A percentile compares a stretch with the other conserved stretches of the same genome.
These are phyloP conservation scores for Crassisporium funariophilum DNA, from an alignment of 768 basidiomycete species.

Conservation along the genomic window DNA sequence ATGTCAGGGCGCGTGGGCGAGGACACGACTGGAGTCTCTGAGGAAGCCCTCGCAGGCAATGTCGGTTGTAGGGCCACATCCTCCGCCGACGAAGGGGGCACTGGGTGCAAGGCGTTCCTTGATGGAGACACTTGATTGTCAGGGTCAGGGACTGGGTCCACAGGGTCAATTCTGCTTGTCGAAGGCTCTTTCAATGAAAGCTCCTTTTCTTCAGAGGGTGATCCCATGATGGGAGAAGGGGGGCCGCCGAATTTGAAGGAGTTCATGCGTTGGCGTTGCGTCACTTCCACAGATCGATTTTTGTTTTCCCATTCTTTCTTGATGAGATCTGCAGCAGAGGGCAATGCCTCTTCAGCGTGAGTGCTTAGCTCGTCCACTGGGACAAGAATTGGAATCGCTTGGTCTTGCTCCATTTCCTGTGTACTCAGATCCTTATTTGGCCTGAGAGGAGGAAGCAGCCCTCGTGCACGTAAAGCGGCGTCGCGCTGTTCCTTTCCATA, in stretches of 20 bases:
- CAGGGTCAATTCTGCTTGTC: too few species aligned
- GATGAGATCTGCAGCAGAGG: constrained; percentile 51
- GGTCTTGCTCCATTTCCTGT: constrained; percentile 40
- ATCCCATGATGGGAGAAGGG: too few species aligned
- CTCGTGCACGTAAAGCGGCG: constrained; percentile 62
- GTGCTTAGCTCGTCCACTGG: constrained; percentile 12
- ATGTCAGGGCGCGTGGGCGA: background rate
- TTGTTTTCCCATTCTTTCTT: constrained; percentile 56
- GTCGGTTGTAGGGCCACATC: background rate
- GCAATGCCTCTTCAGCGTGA: constrained; percentile 11
- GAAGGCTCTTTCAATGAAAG: too few species aligned
- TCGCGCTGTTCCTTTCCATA: constrained; percentile 44
- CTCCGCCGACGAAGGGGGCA: background rate
- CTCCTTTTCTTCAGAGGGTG: too few species aligned
- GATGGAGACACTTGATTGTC: too few species aligned
- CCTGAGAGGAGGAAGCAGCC: constrained; percentile 52
- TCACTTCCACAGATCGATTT: constrained; percentile 29
- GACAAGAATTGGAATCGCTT: constrained; percentile 36
- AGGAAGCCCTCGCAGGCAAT: background rate
- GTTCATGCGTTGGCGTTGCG: constrained; percentile 31
- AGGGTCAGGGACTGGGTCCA: too few species aligned
- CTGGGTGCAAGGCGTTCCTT: background rate
- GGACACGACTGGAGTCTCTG: constrained; percentile 1
- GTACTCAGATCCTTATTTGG: constrained; percentile 45
- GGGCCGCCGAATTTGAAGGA: constrained; percentile 34